Evolutionary conservation across 768 basidiomycete genomes (phyloP), one percentile per base, ranked within the genome.

Genomic region (Amyloporia xantha): DNA sequence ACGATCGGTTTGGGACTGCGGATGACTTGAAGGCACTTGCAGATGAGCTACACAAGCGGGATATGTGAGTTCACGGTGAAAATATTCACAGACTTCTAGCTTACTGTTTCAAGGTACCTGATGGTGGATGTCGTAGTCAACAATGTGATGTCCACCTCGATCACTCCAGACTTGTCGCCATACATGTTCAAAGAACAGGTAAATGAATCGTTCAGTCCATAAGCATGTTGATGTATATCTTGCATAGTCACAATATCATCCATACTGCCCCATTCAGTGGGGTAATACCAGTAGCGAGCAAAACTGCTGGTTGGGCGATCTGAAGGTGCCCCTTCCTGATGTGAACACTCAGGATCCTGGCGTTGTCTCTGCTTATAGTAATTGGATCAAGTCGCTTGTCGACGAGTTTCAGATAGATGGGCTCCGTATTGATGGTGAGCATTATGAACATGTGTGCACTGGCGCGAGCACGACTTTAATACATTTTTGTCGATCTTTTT

Each of bases 121-220:
- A 91, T 91, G 87, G 81, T 91, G 41, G 90, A 92, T 59, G 66
- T 87, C 26, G 86, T 93, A 33, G 79, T 86, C 27, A 93, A 93
- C 64, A 86, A 92, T 64, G 88, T 94, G 43, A 91, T 90, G 75
- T 69, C 84, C 1, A 77, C 80, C 2, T 76, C 79, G 2, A 71
- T 68, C 28, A 76, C 69, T 5, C 84, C 86, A 13, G 78, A 84
- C 61, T 75, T 77, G 51, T 84, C 84, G 10, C 66, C 65, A 0
- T 89, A 78, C 64, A 75, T 83, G 65, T 86, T 88, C 71, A 83
- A 81, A 59, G 71, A 83, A 24, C 49, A 71, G 59, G 84, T 81
- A 24, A 23, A 72, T 59, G 17, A 15, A 33, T 7, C 9, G 30
- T 7, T 7, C 9, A 33, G 9, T 7, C 30, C 7, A 33, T 33